phyloP scores from a whole-genome alignment of 2,329 filamentous ascomycete genomes.

The Thermomyces lanuginosus region DNA sequence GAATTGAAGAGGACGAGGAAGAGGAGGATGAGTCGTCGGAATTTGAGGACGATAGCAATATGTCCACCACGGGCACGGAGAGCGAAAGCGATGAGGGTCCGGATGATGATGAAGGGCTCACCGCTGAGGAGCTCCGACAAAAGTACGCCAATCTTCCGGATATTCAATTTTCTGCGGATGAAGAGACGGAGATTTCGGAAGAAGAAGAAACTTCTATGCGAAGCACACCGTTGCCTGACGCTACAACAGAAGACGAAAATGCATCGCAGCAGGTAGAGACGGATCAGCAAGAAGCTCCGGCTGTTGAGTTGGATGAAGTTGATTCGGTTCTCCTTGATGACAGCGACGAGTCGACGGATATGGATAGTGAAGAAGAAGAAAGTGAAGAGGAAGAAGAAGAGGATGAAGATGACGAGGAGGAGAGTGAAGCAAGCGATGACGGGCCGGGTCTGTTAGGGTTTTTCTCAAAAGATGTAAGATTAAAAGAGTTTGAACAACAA shows the following conservation, averaged over 20 bases:
- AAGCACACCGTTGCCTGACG: conserved; percentile 4
- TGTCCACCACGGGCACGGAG: conserved; percentile 30
- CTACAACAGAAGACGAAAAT: conserved; percentile 9
- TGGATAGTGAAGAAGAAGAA: conserved; percentile 33
- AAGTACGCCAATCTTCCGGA: conserved; percentile 31
- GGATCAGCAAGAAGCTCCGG: too few relatives aligned
- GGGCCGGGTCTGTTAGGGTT: conserved; percentile 30
- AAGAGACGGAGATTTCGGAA: conserved; percentile 12
- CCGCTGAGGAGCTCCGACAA: conserved; percentile 29
- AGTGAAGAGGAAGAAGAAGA: conserved; percentile 20
- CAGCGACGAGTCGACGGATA: conserved; percentile 32
- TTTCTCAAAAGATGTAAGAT: too few relatives aligned
- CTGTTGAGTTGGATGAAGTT: conserved; percentile 24
- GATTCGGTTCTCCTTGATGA: conserved; percentile 30
- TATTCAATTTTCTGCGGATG: conserved; percentile 10
- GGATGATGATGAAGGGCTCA: conserved; percentile 31
- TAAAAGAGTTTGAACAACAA: too few relatives aligned
- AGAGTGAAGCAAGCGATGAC: conserved; percentile 33
- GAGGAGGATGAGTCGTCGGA: conserved; percentile 26
- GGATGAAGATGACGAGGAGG: conserved; percentile 29
- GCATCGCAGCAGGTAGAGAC: conserved; percentile 10
- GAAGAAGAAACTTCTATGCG: conserved; percentile 10
- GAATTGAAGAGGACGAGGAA: conserved; percentile 9
- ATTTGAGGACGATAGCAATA: conserved; percentile 35
- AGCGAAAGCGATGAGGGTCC: conserved; percentile 22